Base-by-base conservation (phyloP, 108 stramenopile genomes). In the Nitzschia putrida region DNA sequence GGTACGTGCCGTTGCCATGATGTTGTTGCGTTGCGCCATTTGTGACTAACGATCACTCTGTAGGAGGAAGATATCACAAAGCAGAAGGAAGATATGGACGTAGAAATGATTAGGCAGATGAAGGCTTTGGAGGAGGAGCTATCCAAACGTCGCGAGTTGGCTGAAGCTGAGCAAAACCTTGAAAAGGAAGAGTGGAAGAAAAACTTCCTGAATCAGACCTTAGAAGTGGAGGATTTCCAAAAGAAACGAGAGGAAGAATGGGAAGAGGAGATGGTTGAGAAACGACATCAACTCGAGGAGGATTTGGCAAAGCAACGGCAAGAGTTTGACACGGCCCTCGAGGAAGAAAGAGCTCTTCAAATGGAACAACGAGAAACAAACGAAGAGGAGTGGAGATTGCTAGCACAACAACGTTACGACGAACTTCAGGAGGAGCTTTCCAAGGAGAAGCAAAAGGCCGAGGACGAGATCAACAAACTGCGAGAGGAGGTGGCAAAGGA, bases 151-250 rank as follows among this genome's bases (percentile, higher is more conserved):
- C 39, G 74, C 13, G 74, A 76, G 24, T 49, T 43, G 40, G 25
- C 69, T 6, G 34, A 24, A 26, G 45, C 41, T 0, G 74, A 76
- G 10, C 45, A 53, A 42, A 53, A 42, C 1, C 49, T 45, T 2
- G 65, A 76, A 41, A 68, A 68, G 41, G 59, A 61, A 25, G 74
- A 68, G 39, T 76, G 74, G 74, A 74, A 74, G 44, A 21, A 74
- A 10, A 59, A 74, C 22, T 58, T 74, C 8, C 11, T 61, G 23
- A 40, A 67, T 20, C 66, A 74, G 29, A 49, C 73, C 16, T 44
- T 45, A 40, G 54, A 44, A 39, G 13, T 64, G 20, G 68, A 69
- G 16, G 61, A 61, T 23, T 68, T 69, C 11, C 53, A 69, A 16
- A 37, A 42, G 7, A 13, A 60, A 57, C 52, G 61, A 10, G 23